phyloP scores from a whole-genome alignment of 768 basidiomycete species.

The Trametes cingulata region DNA sequence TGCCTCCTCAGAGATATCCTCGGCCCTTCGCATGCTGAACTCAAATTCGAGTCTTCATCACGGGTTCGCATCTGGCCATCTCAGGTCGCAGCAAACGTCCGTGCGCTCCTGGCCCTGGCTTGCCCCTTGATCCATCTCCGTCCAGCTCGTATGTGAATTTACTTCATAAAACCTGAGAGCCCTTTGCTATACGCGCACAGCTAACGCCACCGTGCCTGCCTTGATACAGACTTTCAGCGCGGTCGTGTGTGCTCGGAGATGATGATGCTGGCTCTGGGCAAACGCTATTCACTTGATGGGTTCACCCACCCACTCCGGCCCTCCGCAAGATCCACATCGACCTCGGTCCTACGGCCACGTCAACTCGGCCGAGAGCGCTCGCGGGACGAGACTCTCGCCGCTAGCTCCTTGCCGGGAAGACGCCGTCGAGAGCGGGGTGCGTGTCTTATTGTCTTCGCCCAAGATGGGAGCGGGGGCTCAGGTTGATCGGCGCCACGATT shows the following conservation, averaged over 20 bases:
- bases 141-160: background rate
- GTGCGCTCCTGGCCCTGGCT: background rate
- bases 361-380: background rate
- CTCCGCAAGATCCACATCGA: background rate
- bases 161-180: background rate
- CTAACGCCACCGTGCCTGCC: constrained; percentile 10
- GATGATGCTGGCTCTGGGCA: background rate
- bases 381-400: background rate
- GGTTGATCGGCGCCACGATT: constrained; percentile 7
- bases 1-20: background rate
- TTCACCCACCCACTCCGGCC: background rate
- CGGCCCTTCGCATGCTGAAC: background rate
- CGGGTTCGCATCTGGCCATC: background rate
- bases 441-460: constrained; percentile 17
- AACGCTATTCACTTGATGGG: background rate
- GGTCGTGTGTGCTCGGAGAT: background rate
- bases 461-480: constrained; percentile 4
- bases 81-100: background rate
- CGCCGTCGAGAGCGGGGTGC: constrained; percentile 1
- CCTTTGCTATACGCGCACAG: background rate
- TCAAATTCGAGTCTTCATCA: background rate
- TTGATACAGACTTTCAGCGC: background rate
- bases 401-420: background rate
- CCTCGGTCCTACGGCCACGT: background rate
- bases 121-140: background rate